Percentiles rank a stretch among this genome's conserved stretches.
phyloP scores from a whole-genome alignment of 352 stramenopile genomes.

The Elongisporangium undulatum region DNA sequence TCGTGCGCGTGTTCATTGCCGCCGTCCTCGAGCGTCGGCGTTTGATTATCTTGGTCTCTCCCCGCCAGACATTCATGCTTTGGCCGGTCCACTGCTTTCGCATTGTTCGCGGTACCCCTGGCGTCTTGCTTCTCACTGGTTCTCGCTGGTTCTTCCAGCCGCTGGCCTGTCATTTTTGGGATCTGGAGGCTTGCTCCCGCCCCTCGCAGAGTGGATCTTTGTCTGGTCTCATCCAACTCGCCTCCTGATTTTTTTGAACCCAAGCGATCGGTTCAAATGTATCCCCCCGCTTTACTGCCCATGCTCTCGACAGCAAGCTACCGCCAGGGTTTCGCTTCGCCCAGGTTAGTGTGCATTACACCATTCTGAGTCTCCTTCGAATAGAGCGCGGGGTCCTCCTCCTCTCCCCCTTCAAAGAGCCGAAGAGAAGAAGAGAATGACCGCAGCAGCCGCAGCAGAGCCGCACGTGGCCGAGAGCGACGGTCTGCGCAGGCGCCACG shows the following conservation, averaged over 20 bases:
- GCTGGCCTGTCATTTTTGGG: neutral
- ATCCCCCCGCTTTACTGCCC: too few species aligned
- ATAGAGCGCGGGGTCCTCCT: neutral
- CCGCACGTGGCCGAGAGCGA: slow-evolving; percentile 4
- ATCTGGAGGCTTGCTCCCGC: neutral
- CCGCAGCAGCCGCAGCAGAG: neutral
- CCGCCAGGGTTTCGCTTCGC: too few species aligned
- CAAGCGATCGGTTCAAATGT: neutral
- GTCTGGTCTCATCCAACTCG: neutral
- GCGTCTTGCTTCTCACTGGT: neutral
- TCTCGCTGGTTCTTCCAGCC: neutral
- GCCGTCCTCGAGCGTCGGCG: too few species aligned
- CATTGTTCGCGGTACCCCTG: neutral
- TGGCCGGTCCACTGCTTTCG: neutral
- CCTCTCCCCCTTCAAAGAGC: neutral
- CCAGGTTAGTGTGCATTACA: too few species aligned
- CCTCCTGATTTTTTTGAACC: neutral
- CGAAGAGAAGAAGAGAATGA: neutral
- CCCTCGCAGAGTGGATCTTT: neutral
- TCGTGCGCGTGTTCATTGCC: too few species aligned
- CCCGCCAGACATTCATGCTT: too few species aligned
- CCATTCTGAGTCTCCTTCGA: neutral
- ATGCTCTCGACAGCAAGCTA: too few species aligned
- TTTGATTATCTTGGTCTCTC: too few species aligned
- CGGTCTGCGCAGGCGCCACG: slow-evolving; percentile 30